Conservation (phyloP, 1,284 basidiomycete genomes). For the Trichosporon sp. region DNA sequence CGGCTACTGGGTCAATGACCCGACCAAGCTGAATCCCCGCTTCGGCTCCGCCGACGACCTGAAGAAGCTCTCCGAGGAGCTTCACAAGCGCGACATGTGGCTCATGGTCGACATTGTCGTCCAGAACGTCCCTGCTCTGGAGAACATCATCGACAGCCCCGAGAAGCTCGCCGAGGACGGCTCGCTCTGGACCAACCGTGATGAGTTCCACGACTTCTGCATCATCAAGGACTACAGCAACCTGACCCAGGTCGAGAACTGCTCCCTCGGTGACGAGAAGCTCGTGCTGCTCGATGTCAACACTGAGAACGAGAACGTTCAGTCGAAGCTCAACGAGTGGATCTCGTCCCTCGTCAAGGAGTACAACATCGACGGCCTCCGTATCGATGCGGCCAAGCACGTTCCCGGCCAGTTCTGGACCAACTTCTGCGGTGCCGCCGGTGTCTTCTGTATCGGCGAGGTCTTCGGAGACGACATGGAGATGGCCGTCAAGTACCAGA, state of each 20-base stretch:
- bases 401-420: constrained; percentile 44
- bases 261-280: constrained; percentile 68
- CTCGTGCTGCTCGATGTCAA: constrained; percentile 68
- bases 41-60: constrained; percentile 68
- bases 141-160: constrained; percentile 18
- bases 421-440: constrained; percentile 62
- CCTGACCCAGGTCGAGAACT: constrained; percentile 61
- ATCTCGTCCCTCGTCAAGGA: constrained; percentile 60
- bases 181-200: constrained; percentile 38
- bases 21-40: constrained; percentile 60
- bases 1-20: constrained; percentile 56
- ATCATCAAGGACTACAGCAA: constrained; percentile 60
- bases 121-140: constrained; percentile 63
- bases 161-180: constrained; percentile 29
- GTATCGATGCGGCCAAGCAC: constrained; percentile 74
- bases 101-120: constrained; percentile 75
- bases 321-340: constrained; percentile 59
- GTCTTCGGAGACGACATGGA: constrained; percentile 61
- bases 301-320: constrained; percentile 61
- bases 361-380: constrained; percentile 60
- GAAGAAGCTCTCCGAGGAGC: constrained; percentile 59
- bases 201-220: constrained; percentile 62
- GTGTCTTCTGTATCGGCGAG: constrained; percentile 79
- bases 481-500: constrained; percentile 42
- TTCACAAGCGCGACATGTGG: constrained; percentile 68